A percentile compares a stretch with the other conserved stretches of the same genome.
Evolutionary conservation across 306 rosid genomes (phyloP).

Genomic region (Castanospermum australe): DNA sequence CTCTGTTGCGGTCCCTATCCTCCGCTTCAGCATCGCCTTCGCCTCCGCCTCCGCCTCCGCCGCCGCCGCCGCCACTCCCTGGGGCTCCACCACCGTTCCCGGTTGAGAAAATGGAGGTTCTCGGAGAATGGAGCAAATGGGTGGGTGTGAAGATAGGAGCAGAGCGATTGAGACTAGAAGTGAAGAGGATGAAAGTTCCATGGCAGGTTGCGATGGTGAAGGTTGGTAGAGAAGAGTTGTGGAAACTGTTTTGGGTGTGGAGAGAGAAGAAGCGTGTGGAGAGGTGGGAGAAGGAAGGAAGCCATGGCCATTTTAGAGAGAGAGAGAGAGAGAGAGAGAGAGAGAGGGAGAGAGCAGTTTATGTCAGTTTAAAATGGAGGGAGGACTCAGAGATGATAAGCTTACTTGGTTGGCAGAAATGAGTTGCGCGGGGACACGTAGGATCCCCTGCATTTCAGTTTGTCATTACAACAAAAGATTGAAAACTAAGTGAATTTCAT

Average conservation of each 20-base stretch:
- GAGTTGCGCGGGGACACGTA: too few species aligned
- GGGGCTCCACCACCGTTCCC: slow-evolving; percentile 6
- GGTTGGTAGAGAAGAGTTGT: slow-evolving; percentile 22
- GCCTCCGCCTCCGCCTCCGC: not conserved
- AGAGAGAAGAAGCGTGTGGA: slow-evolving; percentile 32
- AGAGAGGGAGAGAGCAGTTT: not conserved
- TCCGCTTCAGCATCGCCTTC: slow-evolving; percentile 42
- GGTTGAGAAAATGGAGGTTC: not conserved
- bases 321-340: not conserved
- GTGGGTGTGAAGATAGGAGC: slow-evolving; percentile 18
- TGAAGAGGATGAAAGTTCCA: not conserved
- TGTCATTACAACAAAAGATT: too few species aligned
- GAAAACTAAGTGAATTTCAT: too few species aligned
- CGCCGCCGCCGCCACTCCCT: slow-evolving; percentile 4
- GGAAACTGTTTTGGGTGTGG: slow-evolving; percentile 11
- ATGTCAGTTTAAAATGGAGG: slow-evolving; percentile 26
- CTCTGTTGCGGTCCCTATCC: slow-evolving; percentile 55
- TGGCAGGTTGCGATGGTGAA: slow-evolving; percentile 20
- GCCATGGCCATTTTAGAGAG: slow-evolving; percentile 45
- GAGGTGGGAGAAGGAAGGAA: slow-evolving; percentile 53
- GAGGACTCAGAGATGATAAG: not conserved
- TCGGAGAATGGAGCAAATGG: slow-evolving; percentile 14
- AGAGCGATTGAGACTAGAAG: slow-evolving; percentile 21
- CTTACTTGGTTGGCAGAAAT: not conserved
- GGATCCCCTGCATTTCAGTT: too few species aligned